Evolutionary conservation across 345 rosid species (phyloP), one percentile per base, ranked within the genome.

Genomic region (Kernera saxatilis): DNA sequence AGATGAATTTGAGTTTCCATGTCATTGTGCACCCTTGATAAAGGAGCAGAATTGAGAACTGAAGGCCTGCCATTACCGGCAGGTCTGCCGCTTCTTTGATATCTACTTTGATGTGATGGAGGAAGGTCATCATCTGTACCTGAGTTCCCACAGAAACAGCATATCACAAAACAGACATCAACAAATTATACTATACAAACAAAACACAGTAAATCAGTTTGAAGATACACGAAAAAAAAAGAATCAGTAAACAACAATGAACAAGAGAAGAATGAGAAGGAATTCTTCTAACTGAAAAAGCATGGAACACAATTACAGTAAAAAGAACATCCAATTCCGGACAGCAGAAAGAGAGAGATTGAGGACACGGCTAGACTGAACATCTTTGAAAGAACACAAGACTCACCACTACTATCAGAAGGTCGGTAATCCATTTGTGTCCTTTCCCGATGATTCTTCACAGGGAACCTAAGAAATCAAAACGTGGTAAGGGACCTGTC

Each of bases 41-140:
- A 77, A 10, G 86, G 77, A 49, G 82, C 82, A 75, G 88, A 62
- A 35, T 85, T 90, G 23, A 81, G 80, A 63, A 72, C 83, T 56
- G 84, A 83, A 73, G 98, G 74, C 71, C 96, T 88, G 66, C 97
- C 99, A 87, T 92, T 92, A 61, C 92, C 95, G 44, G 92, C 74
- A 51, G 87, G 74, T 14, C 79, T 86, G 13, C 78, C 83, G 21
- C 88, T 93, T 83, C 94, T 74, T 71, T 86, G 99, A 78, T 82
- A 95, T 84, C 96, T 87, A 78, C 82, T 85, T 80, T 84, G 95
- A 77, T 87, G 98, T 18, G 97, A 76, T 46, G 99, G 98, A 79
- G 98, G 99, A 43, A 94, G 87, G 76, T 88, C 99, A 76, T 92
- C 99, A 80, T 92, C 99, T 14, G 99, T 92, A 73, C 98, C 99